These are phyloP conservation scores for Colletotrichum liriopes DNA, from an alignment of 2,329 filamentous ascomycete genomes.

Conservation along the genomic window DNA sequence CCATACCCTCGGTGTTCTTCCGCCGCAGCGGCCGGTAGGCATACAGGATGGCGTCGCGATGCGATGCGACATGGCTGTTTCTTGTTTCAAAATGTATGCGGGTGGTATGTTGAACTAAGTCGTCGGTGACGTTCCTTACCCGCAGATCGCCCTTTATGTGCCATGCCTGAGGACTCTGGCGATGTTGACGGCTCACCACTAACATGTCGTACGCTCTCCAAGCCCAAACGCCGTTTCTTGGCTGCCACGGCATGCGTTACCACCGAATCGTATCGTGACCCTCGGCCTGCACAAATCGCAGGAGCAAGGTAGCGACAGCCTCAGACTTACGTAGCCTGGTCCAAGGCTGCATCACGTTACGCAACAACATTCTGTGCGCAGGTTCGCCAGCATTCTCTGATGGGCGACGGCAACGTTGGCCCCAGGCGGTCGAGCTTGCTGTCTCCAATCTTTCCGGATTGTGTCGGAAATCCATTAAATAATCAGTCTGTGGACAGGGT, in stretches of 20 bases:
- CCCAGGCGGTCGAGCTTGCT: not conserved
- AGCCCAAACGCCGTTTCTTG: not conserved
- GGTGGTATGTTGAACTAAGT: constrained; percentile 23
- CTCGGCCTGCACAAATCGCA: constrained; percentile 11
- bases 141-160: constrained; percentile 26
- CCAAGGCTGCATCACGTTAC: constrained; percentile 31
- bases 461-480: constrained; percentile 10
- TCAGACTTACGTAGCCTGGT: constrained; percentile 18
- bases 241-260: constrained; percentile 10
- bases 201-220: not conserved
- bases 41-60: constrained; percentile 32
- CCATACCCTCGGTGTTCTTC: constrained; percentile 40
- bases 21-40: constrained; percentile 20
- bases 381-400: constrained; percentile 5
- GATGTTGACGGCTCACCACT: not conserved
- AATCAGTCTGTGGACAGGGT: constrained; percentile 12
- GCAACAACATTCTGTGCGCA: constrained; percentile 21
- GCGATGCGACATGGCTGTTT: constrained; percentile 37
- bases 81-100: constrained; percentile 38
- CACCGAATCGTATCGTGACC: constrained; percentile 12
- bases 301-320: constrained; percentile 2
- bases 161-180: not conserved
- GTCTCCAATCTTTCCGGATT: not conserved
- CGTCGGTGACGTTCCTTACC: constrained; percentile 17
- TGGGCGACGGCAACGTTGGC: not conserved